A percentile compares a stretch with the other conserved stretches of the same genome.
Conservation (phyloP, 345 rosid genomes). For the Eucalyptus curtisii region DNA sequence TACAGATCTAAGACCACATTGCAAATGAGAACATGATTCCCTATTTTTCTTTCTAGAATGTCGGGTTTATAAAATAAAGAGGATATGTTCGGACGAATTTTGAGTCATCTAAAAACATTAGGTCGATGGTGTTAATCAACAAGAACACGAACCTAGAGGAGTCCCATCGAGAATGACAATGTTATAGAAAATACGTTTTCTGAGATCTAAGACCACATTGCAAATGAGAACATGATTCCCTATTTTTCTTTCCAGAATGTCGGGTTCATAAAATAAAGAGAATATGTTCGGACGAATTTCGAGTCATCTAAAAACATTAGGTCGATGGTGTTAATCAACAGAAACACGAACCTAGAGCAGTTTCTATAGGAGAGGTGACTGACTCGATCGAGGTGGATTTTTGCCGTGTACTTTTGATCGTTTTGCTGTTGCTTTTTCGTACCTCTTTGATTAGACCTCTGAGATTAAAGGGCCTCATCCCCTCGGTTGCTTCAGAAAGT, state of each 20-base stretch:
- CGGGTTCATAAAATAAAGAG: background rate
- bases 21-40: background rate
- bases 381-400: background rate
- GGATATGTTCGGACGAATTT: background rate
- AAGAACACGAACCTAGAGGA: no score
- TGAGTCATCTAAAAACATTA: no score
- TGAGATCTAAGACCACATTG: background rate
- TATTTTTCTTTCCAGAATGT: no score
- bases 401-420: background rate
- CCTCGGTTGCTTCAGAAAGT: background rate
- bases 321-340: no score
- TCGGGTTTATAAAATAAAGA: background rate
- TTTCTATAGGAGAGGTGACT: background rate
- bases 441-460: background rate
- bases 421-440: background rate
- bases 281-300: no score
- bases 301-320: no score
- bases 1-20: background rate
- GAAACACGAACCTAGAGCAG: background rate
- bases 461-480: background rate
- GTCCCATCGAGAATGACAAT: background rate
- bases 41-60: no score
- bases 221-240: background rate
- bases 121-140: no score
- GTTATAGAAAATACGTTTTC: background rate